These are phyloP conservation scores for Extremus antarcticus DNA, from an alignment of 495 filamentous ascomycete genomes.

Conservation along the genomic window DNA sequence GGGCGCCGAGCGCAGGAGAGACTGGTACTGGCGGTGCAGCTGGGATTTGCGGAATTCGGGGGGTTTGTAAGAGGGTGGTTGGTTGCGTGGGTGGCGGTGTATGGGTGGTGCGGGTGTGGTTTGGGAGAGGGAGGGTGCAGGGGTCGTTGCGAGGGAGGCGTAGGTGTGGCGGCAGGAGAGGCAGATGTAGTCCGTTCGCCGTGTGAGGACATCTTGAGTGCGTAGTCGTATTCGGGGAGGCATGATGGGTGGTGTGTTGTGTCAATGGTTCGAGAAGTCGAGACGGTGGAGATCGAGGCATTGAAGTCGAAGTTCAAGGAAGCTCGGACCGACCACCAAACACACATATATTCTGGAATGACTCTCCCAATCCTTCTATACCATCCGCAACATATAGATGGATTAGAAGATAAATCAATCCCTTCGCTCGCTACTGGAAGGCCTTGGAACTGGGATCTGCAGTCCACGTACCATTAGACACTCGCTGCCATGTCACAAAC, in stretches of 20 bases:
- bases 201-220: neutral
- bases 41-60: conserved; percentile 88
- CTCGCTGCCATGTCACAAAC: conserved; percentile 4
- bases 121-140: conserved; percentile 38
- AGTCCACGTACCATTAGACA: too few relatives aligned
- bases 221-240: neutral
- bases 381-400: too few relatives aligned
- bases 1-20: conserved; percentile 77
- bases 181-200: conserved; percentile 31
- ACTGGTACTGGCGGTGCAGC: conserved; percentile 85
- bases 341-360: too few relatives aligned
- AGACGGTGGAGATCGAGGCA: neutral
- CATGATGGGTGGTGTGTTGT: neutral
- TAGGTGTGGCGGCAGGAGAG: conserved; percentile 29
- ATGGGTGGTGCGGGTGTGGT: conserved; percentile 42
- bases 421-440: too few relatives aligned
- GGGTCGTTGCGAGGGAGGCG: conserved; percentile 37
- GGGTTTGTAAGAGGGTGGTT: conserved; percentile 79
- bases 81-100: conserved; percentile 52
- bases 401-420: too few relatives aligned
- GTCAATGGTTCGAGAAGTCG: neutral
- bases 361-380: too few relatives aligned
- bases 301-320: too few relatives aligned
- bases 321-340: too few relatives aligned
- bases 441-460: too few relatives aligned